Percentiles rank a stretch among this genome's conserved stretches.
phyloP scores from a whole-genome alignment of 495 filamentous ascomycete genomes.

The Penicillium taxi region DNA sequence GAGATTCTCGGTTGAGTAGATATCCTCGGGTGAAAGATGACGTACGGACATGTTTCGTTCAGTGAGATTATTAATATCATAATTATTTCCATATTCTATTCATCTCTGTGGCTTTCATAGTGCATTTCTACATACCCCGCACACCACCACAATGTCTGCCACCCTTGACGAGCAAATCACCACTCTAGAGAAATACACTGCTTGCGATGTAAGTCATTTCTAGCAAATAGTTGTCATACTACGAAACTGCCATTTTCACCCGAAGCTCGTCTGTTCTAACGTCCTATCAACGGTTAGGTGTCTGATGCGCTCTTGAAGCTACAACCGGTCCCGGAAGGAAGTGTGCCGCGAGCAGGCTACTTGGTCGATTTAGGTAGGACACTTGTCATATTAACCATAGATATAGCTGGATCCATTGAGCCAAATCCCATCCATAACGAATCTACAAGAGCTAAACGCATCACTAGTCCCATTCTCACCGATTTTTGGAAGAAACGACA shows the following conservation, averaged over 20 bases:
- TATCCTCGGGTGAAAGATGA: too few species aligned
- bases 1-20: too few species aligned
- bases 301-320: conserved; percentile 58
- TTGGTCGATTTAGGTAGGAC: conserved; percentile 52
- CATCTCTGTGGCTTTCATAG: too few species aligned
- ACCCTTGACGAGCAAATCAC: conserved; percentile 29
- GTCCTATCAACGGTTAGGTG: conserved; percentile 32
- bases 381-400: too few species aligned
- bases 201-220: conserved; percentile 38
- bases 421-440: too few species aligned
- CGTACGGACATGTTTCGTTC: too few species aligned
- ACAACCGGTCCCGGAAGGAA: conserved; percentile 37
- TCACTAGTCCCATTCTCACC: conserved; percentile 28
- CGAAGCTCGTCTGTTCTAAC: not conserved
- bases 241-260: too few species aligned
- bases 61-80: too few species aligned
- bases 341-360: conserved; percentile 43
- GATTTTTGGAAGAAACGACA: conserved; percentile 23
- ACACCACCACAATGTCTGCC: conserved; percentile 20
- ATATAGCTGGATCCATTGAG: too few species aligned
- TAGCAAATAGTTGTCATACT: not conserved
- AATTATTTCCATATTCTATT: not conserved
- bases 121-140: conserved; percentile 5
- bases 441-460: conserved; percentile 4
- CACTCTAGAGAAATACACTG: conserved; percentile 34